Conservation (phyloP, 768 basidiomycete genomes). For the Termitomyces sp. region DNA sequence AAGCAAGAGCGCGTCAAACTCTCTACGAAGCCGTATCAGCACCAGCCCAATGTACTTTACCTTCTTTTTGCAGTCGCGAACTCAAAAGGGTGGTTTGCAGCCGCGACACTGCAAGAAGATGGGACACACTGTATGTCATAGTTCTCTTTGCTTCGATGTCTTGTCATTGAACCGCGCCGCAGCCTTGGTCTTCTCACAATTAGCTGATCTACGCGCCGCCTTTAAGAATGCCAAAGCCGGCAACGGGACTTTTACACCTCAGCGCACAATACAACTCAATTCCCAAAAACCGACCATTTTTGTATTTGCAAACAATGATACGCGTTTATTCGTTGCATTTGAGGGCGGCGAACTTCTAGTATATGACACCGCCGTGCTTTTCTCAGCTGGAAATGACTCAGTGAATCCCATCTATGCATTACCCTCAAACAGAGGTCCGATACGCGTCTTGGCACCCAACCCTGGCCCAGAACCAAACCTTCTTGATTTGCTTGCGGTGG, state of each 20-base stretch:
- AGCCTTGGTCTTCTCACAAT: slow-evolving; percentile 61
- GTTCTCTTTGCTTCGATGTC: neutral
- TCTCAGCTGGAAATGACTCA: slow-evolving; percentile 36
- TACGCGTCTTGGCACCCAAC: slow-evolving; percentile 57
- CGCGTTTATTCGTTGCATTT: slow-evolving; percentile 53
- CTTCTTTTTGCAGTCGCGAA: slow-evolving; percentile 56
- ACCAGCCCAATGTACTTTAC: slow-evolving; percentile 34
- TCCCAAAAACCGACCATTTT: slow-evolving; percentile 45
- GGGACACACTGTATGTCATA: slow-evolving; percentile 30
- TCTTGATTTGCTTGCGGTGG: slow-evolving; percentile 52
- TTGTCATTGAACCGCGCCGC: neutral
- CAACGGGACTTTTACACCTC: slow-evolving; percentile 39
- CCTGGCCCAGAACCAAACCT: slow-evolving; percentile 49
- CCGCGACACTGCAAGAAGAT: slow-evolving; percentile 35
- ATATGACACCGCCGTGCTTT: slow-evolving; percentile 49
- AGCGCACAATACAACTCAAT: slow-evolving; percentile 40
- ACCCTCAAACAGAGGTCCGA: slow-evolving; percentile 34
- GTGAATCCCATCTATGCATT: slow-evolving; percentile 45
- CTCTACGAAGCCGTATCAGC: slow-evolving; percentile 44
- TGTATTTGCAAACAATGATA: slow-evolving; percentile 52
- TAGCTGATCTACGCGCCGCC: slow-evolving; percentile 53
- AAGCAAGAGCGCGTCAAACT: slow-evolving; percentile 62
- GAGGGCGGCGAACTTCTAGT: slow-evolving; percentile 53
- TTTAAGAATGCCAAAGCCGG: slow-evolving; percentile 38
- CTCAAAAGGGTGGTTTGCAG: slow-evolving; percentile 65